These are phyloP conservation scores for Yarrowia porcina DNA, from an alignment of 805 yeast species.

Conservation along the genomic window DNA sequence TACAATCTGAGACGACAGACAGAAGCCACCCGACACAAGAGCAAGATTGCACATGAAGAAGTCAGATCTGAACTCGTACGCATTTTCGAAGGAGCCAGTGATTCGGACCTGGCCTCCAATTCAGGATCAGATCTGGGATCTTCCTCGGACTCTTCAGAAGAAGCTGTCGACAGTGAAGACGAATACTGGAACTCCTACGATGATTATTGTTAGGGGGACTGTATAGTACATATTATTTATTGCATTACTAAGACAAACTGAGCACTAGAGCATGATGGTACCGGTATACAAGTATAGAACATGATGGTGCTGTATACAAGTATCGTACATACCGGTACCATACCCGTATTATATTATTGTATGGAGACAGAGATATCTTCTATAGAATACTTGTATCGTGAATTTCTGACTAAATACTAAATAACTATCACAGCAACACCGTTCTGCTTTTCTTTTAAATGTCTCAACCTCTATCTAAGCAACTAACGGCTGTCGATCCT, in stretches of 20 bases:
- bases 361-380: too few species aligned
- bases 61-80: not conserved
- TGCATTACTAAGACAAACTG: too few species aligned
- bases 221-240: conserved; percentile 9
- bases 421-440: too few species aligned
- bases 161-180: conserved; percentile 5
- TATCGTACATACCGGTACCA: too few species aligned
- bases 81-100: conserved; percentile 1
- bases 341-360: too few species aligned
- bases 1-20: conserved; percentile 14
- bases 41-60: not conserved
- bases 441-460: too few species aligned
- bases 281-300: too few species aligned
- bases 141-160: not conserved
- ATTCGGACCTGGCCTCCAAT: not conserved
- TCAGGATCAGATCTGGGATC: too few species aligned
- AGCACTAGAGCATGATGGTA: too few species aligned
- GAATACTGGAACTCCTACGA: conserved; percentile 23
- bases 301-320: too few species aligned
- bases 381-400: too few species aligned
- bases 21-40: conserved; percentile 1
- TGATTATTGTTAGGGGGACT: conserved; percentile 1
- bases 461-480: not conserved
- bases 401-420: too few species aligned
- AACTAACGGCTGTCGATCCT: conserved; percentile 6